Evolutionary conservation across 1,139 yeast genomes (phyloP).

Genomic region (Candida frijolesensis): DNA sequence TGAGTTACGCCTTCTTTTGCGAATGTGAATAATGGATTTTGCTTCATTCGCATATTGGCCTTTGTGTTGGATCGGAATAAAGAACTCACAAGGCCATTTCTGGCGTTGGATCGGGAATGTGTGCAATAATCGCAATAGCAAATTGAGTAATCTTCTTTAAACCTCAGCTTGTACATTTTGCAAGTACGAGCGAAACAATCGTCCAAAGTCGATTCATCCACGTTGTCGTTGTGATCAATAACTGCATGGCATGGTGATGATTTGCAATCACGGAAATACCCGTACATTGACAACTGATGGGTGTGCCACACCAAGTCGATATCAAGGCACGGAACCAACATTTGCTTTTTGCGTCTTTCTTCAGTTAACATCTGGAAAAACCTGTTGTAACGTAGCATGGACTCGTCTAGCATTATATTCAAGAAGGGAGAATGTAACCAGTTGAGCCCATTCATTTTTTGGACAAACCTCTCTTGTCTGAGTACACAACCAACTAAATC

Average conservation of each 20-base stretch:
- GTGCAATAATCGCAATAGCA: constrained; percentile 22
- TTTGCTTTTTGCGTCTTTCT: constrained; percentile 6
- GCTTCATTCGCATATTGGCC: neutral
- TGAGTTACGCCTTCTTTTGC: constrained; percentile 17
- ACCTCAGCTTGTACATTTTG: constrained; percentile 14
- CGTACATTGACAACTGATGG: constrained; percentile 31
- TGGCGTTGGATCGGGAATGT: neutral
- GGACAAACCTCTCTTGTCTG: constrained; percentile 32
- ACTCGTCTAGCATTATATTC: constrained; percentile 20
- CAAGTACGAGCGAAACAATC: constrained; percentile 18
- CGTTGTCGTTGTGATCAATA: constrained; percentile 20
- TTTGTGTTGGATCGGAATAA: neutral
- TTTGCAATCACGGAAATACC: constrained; percentile 26
- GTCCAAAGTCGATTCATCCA: constrained; percentile 15
- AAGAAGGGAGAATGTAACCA: constrained; percentile 29
- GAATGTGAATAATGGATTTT: constrained; percentile 7
- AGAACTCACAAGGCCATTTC: neutral
- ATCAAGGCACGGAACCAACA: constrained; percentile 40
- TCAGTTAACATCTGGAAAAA: constrained; percentile 25
- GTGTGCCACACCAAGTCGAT: constrained; percentile 46
- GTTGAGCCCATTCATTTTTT: constrained; percentile 29
- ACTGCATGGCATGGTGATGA: constrained; percentile 11
- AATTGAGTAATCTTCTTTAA: constrained; percentile 16
- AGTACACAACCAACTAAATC: constrained; percentile 34
- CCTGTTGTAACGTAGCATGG: constrained; percentile 26